Conservation (phyloP, 768 basidiomycete genomes). For the Cystobasidium tubakii region DNA sequence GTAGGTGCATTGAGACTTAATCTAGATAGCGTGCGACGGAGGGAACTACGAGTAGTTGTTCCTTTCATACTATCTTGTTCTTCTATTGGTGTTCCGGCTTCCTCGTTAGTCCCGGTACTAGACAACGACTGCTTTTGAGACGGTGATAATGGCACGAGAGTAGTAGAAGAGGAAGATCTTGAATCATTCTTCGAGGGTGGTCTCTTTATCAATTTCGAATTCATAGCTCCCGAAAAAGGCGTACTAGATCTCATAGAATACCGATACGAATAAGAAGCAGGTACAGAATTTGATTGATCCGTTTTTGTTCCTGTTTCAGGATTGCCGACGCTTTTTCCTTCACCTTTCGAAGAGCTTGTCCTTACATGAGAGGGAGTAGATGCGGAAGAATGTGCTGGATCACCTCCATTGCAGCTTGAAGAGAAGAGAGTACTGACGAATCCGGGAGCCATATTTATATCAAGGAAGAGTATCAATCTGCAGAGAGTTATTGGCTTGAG, state of each 20-base stretch:
- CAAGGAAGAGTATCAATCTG: too few species aligned
- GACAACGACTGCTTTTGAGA: too few species aligned
- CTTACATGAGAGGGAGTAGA: background rate
- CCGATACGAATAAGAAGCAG: constrained; percentile 11
- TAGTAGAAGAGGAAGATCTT: background rate
- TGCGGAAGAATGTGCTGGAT: background rate
- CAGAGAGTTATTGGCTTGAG: too few species aligned
- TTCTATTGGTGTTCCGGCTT: background rate
- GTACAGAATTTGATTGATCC: background rate
- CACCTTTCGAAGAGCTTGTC: background rate
- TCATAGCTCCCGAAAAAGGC: background rate
- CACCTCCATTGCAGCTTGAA: background rate
- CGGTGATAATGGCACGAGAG: background rate
- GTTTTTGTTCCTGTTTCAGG: too few species aligned
- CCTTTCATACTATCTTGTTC: background rate
- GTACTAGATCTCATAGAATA: constrained; percentile 7
- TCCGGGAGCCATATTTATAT: background rate
- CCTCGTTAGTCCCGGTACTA: too few species aligned
- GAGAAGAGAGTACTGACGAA: background rate
- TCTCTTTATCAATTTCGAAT: background rate
- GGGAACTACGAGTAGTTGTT: background rate
- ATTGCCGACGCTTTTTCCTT: too few species aligned
- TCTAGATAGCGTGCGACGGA: background rate
- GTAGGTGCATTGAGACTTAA: background rate
- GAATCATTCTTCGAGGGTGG: background rate